Percentiles rank a stretch among this genome's conserved stretches.
Conservation (phyloP, 768 basidiomycete genomes). For the Termitomyces sp. region DNA sequence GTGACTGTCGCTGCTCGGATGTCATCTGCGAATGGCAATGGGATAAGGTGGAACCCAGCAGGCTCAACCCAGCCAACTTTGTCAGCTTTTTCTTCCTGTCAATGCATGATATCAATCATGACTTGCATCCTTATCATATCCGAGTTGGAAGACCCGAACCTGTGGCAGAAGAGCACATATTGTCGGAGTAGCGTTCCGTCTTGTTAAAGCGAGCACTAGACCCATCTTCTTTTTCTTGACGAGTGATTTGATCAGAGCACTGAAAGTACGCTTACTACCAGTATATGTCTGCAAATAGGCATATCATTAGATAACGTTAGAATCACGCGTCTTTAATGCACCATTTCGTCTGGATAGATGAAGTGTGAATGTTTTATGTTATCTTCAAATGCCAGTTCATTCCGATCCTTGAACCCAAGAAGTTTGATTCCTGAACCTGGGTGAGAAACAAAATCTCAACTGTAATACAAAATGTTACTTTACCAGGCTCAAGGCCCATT, state of each 20-base stretch:
- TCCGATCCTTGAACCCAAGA: constrained; percentile 82
- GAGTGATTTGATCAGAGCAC: constrained; percentile 80
- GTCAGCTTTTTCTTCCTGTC: constrained; percentile 64
- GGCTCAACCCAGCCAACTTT: constrained; percentile 77
- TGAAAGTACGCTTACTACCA: constrained; percentile 91
- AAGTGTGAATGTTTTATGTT: constrained; percentile 91
- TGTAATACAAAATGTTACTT: constrained; percentile 6
- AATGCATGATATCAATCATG: background rate
- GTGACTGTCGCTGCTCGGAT: constrained; percentile 76
- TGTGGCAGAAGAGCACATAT: constrained; percentile 89
- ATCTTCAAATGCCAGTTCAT: constrained; percentile 74
- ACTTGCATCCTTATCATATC: background rate
- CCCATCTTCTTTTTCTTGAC: constrained; percentile 77
- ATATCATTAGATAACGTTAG: background rate
- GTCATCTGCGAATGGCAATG: constrained; percentile 93
- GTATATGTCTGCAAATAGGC: constrained; percentile 54
- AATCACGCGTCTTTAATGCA: constrained; percentile 26
- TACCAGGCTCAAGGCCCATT: constrained; percentile 72
- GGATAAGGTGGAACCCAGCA: constrained; percentile 89
- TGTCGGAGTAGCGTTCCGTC: constrained; percentile 67
- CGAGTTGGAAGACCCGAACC: constrained; percentile 30
- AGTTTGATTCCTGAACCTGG: constrained; percentile 70
- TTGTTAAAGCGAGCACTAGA: constrained; percentile 62
- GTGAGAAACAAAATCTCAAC: background rate
- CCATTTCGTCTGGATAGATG: constrained; percentile 89